Evolutionary conservation across 805 yeast genomes (phyloP), one percentile per base, ranked within the genome.

Genomic region (Hanseniaspora lachancei): DNA sequence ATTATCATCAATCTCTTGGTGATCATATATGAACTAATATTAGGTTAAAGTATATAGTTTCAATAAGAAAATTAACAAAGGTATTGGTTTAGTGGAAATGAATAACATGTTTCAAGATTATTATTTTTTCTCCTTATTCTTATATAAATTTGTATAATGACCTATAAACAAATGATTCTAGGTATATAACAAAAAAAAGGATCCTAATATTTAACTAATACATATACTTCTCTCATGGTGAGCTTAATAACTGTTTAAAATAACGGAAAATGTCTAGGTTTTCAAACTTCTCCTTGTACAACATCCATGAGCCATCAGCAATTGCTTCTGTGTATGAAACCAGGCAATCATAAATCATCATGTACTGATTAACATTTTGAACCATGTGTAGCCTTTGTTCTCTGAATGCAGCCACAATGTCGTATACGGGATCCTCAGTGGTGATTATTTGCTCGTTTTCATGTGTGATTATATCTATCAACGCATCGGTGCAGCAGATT

Each of bases 371-470:
- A 58, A 86, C 73, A 62, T 80, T 84, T 65, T 86, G 95, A 15
- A 87, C 95, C 93, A 86, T 86, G 5, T 89, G 81, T 27, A 86
- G 74, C 60, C 95, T 70, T 66, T 86, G 93, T 58, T 78, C 76
- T 61, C 95, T 73, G 62, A 86, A 79, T 52, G 74, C 76, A 60
- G 82, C 79, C 13, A 86, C 82, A 3, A 80, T 76, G 60, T 80
- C 75, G 61, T 76, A 80, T 2, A 86, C 73, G 57, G 83, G 72
- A 66, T 84, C 91, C 27, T 32, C 42, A 18, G 32, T n/a, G n/a
- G n/a, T 52, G 15, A 46, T 40, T 7, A 18, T 5, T 3, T 27
- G 35, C 2, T 38, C 56, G 21, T 47, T 47, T 15, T n/a, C 46
- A 18, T 39, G 40, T 13, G 18, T 60, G 50, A 21, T 52, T 44